Evolutionary conservation across 345 rosid species (phyloP).

Genomic region (Euphorbia pulcherrima): DNA sequence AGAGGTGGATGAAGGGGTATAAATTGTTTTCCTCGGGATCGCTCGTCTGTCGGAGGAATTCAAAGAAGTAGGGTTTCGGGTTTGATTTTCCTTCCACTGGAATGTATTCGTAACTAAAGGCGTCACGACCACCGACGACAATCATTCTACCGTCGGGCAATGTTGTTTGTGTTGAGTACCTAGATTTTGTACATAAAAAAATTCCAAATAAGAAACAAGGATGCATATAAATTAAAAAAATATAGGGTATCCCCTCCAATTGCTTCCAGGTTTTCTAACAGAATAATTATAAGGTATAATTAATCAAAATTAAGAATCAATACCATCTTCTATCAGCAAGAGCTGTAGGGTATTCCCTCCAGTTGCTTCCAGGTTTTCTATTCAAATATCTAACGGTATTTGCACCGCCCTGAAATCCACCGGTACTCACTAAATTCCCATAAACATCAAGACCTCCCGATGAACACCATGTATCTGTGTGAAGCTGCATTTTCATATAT

Average conservation of each 20-base stretch:
- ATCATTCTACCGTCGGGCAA: constrained; percentile 65
- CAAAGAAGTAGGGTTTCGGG: constrained; percentile 28
- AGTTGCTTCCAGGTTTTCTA: constrained; percentile 36
- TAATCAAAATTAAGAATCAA: neutral
- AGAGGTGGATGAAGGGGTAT: constrained; percentile 74
- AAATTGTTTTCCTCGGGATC: constrained; percentile 62
- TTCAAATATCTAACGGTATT: constrained; percentile 55
- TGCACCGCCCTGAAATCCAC: constrained; percentile 66
- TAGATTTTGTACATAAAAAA: neutral
- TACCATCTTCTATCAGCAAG: constrained; percentile 76
- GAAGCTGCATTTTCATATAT: constrained; percentile 31
- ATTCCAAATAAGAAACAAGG: neutral
- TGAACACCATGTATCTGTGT: constrained; percentile 93
- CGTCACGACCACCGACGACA: constrained; percentile 74
- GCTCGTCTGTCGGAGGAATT: constrained; percentile 50
- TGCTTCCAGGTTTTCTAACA: too few species aligned
- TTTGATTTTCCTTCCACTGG: constrained; percentile 53
- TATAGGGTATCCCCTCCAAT: too few species aligned
- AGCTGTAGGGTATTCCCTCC: constrained; percentile 65
- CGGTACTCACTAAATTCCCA: constrained; percentile 69
- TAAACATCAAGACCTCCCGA: constrained; percentile 71
- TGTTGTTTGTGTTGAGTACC: constrained; percentile 55
- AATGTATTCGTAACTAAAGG: constrained; percentile 71
- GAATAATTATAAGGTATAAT: too few species aligned
- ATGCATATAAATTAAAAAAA: neutral